Percentiles rank a stretch among this genome's conserved stretches.
Conservation (phyloP, 495 filamentous ascomycete species). For the Podospora appendiculata region DNA sequence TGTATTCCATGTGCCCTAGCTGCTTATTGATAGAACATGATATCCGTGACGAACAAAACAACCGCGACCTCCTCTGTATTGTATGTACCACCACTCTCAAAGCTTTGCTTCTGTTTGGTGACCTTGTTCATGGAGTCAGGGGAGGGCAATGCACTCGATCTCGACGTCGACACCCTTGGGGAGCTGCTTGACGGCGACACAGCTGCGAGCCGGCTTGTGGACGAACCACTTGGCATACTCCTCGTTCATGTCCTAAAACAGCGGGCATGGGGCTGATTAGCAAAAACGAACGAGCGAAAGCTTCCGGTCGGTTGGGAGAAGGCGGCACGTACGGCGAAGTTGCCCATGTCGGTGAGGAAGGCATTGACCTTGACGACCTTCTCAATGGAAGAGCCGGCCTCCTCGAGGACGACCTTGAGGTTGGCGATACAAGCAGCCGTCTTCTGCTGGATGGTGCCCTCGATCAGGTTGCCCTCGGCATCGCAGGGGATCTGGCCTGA, state of each 20-base stretch:
- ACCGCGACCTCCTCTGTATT: too few species aligned
- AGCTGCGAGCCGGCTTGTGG: constrained; percentile 86
- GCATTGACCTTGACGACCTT: constrained; percentile 77
- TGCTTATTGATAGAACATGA: too few species aligned
- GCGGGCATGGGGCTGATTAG: background rate
- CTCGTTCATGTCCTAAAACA: constrained; percentile 63
- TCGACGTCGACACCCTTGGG: constrained; percentile 87
- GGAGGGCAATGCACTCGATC: constrained; percentile 84
- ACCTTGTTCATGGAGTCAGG: constrained; percentile 28
- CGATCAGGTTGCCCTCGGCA: constrained; percentile 61
- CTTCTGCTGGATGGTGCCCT: constrained; percentile 69
- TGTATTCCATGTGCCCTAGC: too few species aligned
- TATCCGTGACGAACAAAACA: too few species aligned
- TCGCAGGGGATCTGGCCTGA: constrained; percentile 90
- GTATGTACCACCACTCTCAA: background rate
- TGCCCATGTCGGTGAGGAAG: constrained; percentile 74
- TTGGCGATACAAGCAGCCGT: constrained; percentile 69
- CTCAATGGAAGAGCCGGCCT: constrained; percentile 65
- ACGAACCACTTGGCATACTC: constrained; percentile 82
- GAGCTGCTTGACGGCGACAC: constrained; percentile 82
- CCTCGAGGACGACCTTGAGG: constrained; percentile 67
- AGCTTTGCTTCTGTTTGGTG: constrained; percentile 1
- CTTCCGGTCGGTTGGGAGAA: background rate
- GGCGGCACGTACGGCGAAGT: constrained; percentile 51
- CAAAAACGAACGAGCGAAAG: too few species aligned